Base-by-base conservation (phyloP, 495 filamentous ascomycete genomes). In the Podospora anserina region DNA sequence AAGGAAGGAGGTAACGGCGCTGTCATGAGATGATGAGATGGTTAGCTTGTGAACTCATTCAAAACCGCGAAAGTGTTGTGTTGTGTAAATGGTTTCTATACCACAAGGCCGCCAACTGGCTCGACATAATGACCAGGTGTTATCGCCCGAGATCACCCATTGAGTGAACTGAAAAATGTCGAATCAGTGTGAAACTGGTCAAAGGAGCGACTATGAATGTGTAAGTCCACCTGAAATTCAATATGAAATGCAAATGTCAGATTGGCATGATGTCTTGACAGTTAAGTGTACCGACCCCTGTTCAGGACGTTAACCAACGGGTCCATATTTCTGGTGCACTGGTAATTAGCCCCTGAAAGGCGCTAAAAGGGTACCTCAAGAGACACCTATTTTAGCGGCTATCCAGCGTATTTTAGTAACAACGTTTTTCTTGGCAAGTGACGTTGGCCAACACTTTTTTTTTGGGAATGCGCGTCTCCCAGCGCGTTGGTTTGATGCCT, bases 1-100 rank as follows among this genome's bases (percentile, higher is more conserved):
- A 11, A 81, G 62, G 71, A 83, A 83, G 0, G 80, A 82, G 44
- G 78, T 70, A 19, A 81, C 77, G 68, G 82, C 79, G 70, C 82
- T 82, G 44, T 27, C 0, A 23, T 23, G 23, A 23, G 23, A 30
- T 39, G 13, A 4, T 18, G 32, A 63, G 20, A n/a, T 18, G 15
- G 55, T 19, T 28, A 28, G 28, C 1, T 19, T 32, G 56, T 63
- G 13, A 66, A 39, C 13, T 49, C n/a, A 58, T 61, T 18, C 57
- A 65, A 19, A 19, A 2, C 27, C 49, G 26, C 6, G 3, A 16
- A 16, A 0, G n/a, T 23, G 23, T 2, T 23, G 23, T 1, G 9
- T 16, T 19, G 2, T 61, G 30, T 56, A 5, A 2, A 28, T 61
- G 39, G 39, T 9, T 30, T 78, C 76, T 69, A 23, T 23, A 83